Base-by-base conservation (phyloP, 345 rosid species). In the Adansonia digitata region DNA sequence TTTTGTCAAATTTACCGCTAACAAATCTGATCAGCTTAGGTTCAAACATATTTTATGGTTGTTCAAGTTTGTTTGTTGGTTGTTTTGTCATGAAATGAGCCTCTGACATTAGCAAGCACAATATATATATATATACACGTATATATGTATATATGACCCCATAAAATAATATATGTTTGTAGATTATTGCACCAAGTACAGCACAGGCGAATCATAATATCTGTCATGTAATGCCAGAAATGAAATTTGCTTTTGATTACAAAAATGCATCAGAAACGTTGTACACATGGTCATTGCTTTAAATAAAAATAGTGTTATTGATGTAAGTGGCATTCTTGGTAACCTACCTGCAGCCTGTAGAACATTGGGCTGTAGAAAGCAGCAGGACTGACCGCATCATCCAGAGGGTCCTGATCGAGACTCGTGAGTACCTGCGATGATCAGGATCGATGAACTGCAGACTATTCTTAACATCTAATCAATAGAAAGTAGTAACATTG, bases 351-450 rank as follows among this genome's bases (percentile, higher is more conserved):
- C n/a, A 39, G 4, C n/a, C 15, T 17, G 48, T 22, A 63, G 9
- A 73, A 31, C 51, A 37, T 70, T 62, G 71, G 22, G 74, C 68
- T 34, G 67, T 63, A 75, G 14, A 61, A 73, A 77, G 66, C 70
- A 74, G 67, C 42, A 63, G 79, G 65, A 76, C 26, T 22, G 72
- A 74, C 74, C 69, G 49, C 64, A 78, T 78, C 75, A 73, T n/a
- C n/a, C n/a, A 29, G 71, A 65, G 77, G 79, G 74, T 53, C 3
- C 34, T 49, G 69, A 51, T 76, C 48, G 69, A 63, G n/a, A n/a
- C n/a, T n/a, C n/a, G n/a, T n/a, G 66, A 68, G 75, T 37, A 72
- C 74, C 53, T 74, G 46, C 0, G 64, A 65, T 69, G 82, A 79
- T 77, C 15, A 53, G 49, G 77, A 77, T 72, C 76, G 45, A 72